phyloP scores from a whole-genome alignment of 352 stramenopile genomes.

The Pythium biforme region DNA sequence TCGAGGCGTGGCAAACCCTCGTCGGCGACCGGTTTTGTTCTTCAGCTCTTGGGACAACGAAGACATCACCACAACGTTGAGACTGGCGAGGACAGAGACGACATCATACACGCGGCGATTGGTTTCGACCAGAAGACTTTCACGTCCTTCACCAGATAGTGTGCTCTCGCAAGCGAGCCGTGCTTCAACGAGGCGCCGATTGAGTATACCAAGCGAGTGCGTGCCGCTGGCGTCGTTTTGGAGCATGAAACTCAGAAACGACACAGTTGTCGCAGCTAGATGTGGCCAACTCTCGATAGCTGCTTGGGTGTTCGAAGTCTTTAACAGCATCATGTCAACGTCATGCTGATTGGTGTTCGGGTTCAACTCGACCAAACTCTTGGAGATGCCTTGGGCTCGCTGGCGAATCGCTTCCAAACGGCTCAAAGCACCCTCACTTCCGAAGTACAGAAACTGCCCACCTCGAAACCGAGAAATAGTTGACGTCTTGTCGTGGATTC shows the following conservation, averaged over 20 bases:
- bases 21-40: conserved; percentile 9
- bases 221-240: conserved; percentile 28
- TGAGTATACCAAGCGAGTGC: conserved; percentile 36
- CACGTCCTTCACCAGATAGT: conserved; percentile 15
- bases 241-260: conserved; percentile 58
- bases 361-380: not conserved
- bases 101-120: conserved; percentile 70
- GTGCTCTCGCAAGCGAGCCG: conserved; percentile 31
- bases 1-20: conserved; percentile 12
- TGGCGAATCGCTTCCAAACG: conserved; percentile 38
- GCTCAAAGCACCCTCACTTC: conserved; percentile 37
- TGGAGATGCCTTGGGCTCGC: conserved; percentile 9
- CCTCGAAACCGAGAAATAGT: conserved; percentile 36
- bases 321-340: conserved; percentile 45
- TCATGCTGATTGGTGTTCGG: conserved; percentile 15
- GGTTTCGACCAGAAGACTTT: conserved; percentile 34
- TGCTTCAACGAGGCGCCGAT: conserved; percentile 42
- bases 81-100: conserved; percentile 54
- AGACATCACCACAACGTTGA: conserved; percentile 45
- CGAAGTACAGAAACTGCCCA: conserved; percentile 55
- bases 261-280: conserved; percentile 51
- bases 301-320: conserved; percentile 47
- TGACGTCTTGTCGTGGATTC: conserved; percentile 36
- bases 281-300: conserved; percentile 46
- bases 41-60: conserved; percentile 7